A percentile compares a stretch with the other conserved stretches of the same genome.
These are phyloP conservation scores for Polyporus arcularius DNA, from an alignment of 768 basidiomycete genomes.

Conservation along the genomic window DNA sequence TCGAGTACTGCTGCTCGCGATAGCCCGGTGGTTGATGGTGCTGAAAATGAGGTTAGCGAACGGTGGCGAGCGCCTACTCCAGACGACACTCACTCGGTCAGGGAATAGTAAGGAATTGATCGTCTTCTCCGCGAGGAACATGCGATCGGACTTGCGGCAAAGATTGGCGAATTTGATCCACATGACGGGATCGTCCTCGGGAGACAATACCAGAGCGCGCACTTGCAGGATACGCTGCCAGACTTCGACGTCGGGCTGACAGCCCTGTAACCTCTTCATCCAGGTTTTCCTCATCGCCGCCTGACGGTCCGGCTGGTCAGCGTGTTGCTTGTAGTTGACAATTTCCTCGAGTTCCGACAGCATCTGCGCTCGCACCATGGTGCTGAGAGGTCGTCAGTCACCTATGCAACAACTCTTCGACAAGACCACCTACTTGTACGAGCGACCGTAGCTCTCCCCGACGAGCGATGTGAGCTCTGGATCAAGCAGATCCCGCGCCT, in stretches of 20 bases:
- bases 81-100: slow-evolving; percentile 49
- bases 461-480: slow-evolving; percentile 89
- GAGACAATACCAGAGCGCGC: slow-evolving; percentile 87
- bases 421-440: slow-evolving; percentile 75
- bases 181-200: slow-evolving; percentile 93
- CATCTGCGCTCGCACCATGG: slow-evolving; percentile 98
- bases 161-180: slow-evolving; percentile 99
- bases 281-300: slow-evolving; percentile 90
- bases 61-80: background rate
- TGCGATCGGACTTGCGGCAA: slow-evolving; percentile 92
- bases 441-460: slow-evolving; percentile 95
- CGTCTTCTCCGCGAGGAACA: slow-evolving; percentile 95
- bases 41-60: background rate
- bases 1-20: slow-evolving; percentile 52
- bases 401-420: background rate
- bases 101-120: slow-evolving; percentile 88
- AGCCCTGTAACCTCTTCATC: slow-evolving; percentile 98
- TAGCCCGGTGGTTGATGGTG: slow-evolving; percentile 44
- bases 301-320: slow-evolving; percentile 93
- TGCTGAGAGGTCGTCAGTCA: slow-evolving; percentile 46
- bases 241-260: slow-evolving; percentile 97
- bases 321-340: slow-evolving; percentile 91
- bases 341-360: slow-evolving; percentile 97
- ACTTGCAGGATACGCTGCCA: slow-evolving; percentile 99
- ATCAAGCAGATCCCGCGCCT: slow-evolving; percentile 89